Percentiles rank a stretch among this genome's conserved stretches.
Evolutionary conservation across 164 flowering plant genomes (phyloP).

Genomic region (Chloranthus sessilifolius): DNA sequence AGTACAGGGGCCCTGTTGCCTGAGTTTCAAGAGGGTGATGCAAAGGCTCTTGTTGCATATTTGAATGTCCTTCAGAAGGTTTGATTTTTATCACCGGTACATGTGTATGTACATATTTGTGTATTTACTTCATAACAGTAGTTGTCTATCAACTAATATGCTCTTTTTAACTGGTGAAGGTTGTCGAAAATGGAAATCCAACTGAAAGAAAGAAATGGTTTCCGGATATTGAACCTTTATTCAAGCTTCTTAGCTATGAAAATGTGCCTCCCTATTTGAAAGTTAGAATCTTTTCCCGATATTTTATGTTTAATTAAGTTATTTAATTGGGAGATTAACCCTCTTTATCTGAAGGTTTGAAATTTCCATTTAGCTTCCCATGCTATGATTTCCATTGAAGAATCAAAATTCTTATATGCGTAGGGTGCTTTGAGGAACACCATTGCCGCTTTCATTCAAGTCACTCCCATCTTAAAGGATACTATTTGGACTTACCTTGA

Average conservation of each 20-base stretch:
- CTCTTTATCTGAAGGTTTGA: too few relatives aligned
- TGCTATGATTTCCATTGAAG: background rate
- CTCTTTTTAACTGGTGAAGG: too few relatives aligned
- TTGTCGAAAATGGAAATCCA: conserved; percentile 82
- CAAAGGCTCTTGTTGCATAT: conserved; percentile 96
- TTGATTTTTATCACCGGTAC: background rate
- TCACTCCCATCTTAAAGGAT: conserved; percentile 70
- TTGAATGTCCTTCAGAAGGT: conserved; percentile 91
- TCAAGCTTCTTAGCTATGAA: conserved; percentile 95
- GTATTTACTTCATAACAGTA: too few relatives aligned
- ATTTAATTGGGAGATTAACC: too few relatives aligned
- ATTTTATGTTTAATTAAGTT: too few relatives aligned
- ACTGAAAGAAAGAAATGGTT: conserved; percentile 83
- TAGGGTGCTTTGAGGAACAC: conserved; percentile 94
- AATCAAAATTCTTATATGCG: conserved; percentile 4
- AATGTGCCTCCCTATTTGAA: conserved; percentile 95
- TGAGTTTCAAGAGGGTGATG: conserved; percentile 97
- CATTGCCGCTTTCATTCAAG: conserved; percentile 63
- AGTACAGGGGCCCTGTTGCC: conserved; percentile 72
- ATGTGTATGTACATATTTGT: too few relatives aligned
- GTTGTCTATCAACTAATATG: too few relatives aligned
- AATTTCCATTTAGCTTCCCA: background rate
- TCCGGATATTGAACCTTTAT: conserved; percentile 91
- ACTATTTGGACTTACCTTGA: conserved; percentile 91
- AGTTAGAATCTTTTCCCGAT: conserved; percentile 28